These are phyloP conservation scores for Neurospora tetraspora DNA, from an alignment of 495 filamentous ascomycete genomes.

Conservation along the genomic window DNA sequence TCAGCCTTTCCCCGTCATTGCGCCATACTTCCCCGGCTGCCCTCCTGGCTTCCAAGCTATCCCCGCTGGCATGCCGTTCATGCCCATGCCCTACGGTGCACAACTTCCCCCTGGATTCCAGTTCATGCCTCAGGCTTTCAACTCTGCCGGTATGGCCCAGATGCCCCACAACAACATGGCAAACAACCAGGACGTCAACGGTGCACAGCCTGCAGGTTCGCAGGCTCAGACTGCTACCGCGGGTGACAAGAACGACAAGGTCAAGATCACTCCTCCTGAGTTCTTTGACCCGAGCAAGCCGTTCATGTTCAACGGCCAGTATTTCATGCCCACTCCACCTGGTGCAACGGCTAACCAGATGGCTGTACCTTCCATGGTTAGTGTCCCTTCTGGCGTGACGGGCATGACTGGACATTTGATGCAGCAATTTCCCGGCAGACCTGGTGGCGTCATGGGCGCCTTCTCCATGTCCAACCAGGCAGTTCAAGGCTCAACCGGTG, in stretches of 20 bases:
- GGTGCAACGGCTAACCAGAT: conserved; percentile 7
- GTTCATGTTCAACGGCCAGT: conserved; percentile 38
- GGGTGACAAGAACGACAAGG: conserved; percentile 25
- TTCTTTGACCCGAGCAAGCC: conserved; percentile 36
- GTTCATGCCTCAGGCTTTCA: conserved; percentile 10
- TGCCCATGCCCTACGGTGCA: conserved; percentile 21
- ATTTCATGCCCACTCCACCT: conserved; percentile 32
- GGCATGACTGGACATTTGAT: conserved; percentile 10
- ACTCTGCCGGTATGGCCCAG: conserved; percentile 2
- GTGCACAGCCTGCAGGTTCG: conserved; percentile 11
- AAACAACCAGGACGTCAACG: conserved; percentile 4
- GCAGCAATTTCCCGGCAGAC: conserved; percentile 10
- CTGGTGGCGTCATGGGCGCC: conserved; percentile 8
- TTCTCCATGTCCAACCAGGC: conserved; percentile 2
- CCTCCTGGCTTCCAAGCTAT: conserved; percentile 19
- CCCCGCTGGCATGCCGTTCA: conserved; percentile 16
- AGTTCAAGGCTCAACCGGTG: neutral
- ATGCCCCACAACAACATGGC: conserved; percentile 12
- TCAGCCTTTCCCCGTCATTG: conserved; percentile 12
- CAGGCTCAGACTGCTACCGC: conserved; percentile 18
- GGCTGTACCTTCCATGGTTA: conserved; percentile 16
- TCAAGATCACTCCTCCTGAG: conserved; percentile 34
- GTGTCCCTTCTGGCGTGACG: conserved; percentile 10
- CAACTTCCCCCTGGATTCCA: conserved; percentile 14
- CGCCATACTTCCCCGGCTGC: conserved; percentile 18